These are phyloP conservation scores for Euphorbia tirucalli DNA, from an alignment of 345 rosid species.

Conservation along the genomic window DNA sequence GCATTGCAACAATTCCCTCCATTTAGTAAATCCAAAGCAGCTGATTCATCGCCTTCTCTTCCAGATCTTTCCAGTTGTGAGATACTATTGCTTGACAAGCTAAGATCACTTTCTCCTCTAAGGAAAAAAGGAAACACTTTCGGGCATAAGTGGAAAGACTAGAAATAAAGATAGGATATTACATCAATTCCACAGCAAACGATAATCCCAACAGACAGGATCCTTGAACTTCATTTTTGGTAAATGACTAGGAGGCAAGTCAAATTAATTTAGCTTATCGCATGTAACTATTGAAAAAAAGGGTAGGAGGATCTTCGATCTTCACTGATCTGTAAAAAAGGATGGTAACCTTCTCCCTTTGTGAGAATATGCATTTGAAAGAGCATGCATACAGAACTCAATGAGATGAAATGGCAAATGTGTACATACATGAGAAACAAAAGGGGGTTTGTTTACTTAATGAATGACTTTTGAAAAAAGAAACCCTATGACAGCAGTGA, in stretches of 20 bases:
- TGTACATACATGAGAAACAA: slow-evolving; percentile 4
- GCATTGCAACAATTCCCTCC: neutral
- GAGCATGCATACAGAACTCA: neutral
- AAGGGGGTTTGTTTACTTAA: neutral
- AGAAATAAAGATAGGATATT: neutral
- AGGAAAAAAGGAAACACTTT: neutral
- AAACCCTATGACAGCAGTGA: neutral
- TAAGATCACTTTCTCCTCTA: slow-evolving; percentile 16
- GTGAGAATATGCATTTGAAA: neutral
- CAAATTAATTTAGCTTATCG: neutral
- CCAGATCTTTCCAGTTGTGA: slow-evolving; percentile 14
- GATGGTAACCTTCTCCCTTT: neutral
- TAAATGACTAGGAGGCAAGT: neutral
- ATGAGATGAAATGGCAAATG: neutral
- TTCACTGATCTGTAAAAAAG: neutral
- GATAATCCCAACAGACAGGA: neutral
- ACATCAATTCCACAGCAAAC: neutral
- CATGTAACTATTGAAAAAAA: neutral
- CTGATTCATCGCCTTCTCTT: slow-evolving; percentile 21
- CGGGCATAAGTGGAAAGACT: neutral
- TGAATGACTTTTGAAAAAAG: neutral
- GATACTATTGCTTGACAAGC: neutral
- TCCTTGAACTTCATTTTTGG: neutral
- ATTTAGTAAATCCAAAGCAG: slow-evolving; percentile 8
- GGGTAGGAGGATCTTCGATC: neutral